phyloP scores from a whole-genome alignment of 148 eudicot genomes.

The Diospyros kaki region DNA sequence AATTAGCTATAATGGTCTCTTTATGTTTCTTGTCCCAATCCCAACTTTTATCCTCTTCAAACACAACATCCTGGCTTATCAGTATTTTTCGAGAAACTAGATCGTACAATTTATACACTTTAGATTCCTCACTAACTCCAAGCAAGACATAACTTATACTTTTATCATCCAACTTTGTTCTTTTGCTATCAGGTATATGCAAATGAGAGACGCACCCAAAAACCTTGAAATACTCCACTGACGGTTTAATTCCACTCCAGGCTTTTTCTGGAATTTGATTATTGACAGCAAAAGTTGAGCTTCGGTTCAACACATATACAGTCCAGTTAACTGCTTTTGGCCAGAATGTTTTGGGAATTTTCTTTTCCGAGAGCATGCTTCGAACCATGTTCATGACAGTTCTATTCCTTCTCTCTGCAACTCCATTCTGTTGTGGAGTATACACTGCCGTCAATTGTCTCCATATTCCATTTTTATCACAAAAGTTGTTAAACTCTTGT shows the following conservation, averaged over 20 bases:
- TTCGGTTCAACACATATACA: not conserved
- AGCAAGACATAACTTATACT: not conserved
- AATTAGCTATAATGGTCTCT: too few species aligned
- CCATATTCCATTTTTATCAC: not conserved
- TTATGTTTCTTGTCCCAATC: too few species aligned
- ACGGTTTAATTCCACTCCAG: not conserved
- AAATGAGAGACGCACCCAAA: not conserved
- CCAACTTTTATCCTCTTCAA: not conserved
- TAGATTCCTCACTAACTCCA: not conserved
- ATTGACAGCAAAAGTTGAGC: not conserved
- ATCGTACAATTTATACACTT: not conserved
- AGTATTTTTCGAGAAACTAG: not conserved
- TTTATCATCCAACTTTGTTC: not conserved
- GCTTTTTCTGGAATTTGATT: not conserved
- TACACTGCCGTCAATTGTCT: not conserved
- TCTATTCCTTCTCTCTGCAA: constrained; percentile 7
- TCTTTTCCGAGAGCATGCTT: not conserved
- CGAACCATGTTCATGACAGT: not conserved
- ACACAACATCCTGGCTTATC: not conserved
- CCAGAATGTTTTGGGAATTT: not conserved
- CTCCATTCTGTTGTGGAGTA: constrained; percentile 11
- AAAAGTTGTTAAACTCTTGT: constrained; percentile 3
- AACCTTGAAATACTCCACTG: not conserved
- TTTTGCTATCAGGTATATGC: not conserved
- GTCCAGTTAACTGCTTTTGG: not conserved